These are phyloP conservation scores for Trypanosoma theileri DNA, from an alignment of 208 protist species.

Conservation along the genomic window DNA sequence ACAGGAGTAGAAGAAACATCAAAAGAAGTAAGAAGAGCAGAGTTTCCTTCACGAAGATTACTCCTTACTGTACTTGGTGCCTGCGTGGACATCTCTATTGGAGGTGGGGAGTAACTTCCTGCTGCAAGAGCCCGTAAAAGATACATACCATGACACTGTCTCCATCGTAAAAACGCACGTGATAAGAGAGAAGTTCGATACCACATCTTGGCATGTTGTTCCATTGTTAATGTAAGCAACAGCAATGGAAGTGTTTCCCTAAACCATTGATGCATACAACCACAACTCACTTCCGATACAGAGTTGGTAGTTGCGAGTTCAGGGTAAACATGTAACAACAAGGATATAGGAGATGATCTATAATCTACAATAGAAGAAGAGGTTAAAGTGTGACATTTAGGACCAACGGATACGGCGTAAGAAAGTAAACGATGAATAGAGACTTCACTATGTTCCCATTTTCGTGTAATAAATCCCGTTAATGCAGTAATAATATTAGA, in stretches of 20 bases:
- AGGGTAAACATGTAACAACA: slow-evolving; percentile 38
- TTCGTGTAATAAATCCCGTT: slow-evolving; percentile 19
- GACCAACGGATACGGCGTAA: slow-evolving; percentile 9
- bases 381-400: neutral
- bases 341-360: neutral
- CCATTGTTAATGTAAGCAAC: slow-evolving; percentile 34
- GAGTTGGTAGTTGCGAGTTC: slow-evolving; percentile 13
- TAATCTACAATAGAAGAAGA: neutral
- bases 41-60: neutral
- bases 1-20: too few relatives aligned
- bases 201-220: slow-evolving; percentile 45
- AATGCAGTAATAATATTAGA: slow-evolving; percentile 16
- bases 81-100: slow-evolving; percentile 19
- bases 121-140: slow-evolving; percentile 32
- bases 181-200: slow-evolving; percentile 22
- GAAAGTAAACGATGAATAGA: slow-evolving; percentile 12
- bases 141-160: slow-evolving; percentile 49
- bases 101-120: neutral
- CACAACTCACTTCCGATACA: slow-evolving; percentile 17
- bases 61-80: slow-evolving; percentile 15
- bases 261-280: slow-evolving; percentile 69
- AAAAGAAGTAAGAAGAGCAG: too few relatives aligned
- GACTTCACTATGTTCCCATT: slow-evolving; percentile 11
- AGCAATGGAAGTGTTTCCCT: slow-evolving; percentile 46
- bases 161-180: slow-evolving; percentile 38